These are phyloP conservation scores for Podospora didyma DNA, from an alignment of 495 filamentous ascomycete species.

Conservation along the genomic window DNA sequence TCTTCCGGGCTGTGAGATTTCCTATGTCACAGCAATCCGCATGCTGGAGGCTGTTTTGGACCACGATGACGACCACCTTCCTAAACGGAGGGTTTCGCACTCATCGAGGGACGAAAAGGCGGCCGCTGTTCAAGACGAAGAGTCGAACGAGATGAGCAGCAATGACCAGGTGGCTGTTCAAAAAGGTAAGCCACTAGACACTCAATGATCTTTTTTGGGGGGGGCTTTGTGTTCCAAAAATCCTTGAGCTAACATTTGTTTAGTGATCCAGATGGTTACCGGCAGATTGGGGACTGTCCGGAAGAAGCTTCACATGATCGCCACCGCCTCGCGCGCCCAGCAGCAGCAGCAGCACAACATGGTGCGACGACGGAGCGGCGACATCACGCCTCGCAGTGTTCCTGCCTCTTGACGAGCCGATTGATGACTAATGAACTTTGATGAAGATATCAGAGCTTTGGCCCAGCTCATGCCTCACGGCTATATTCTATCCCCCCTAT, in stretches of 20 bases:
- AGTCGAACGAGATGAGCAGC: conserved; percentile 56
- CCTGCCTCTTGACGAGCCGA: conserved; percentile 29
- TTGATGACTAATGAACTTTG: conserved; percentile 17
- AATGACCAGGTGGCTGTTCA: conserved; percentile 70
- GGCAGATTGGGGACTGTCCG: conserved; percentile 34
- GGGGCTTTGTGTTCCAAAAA: too few species aligned
- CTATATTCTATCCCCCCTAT: conserved; percentile 5
- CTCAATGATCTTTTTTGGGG: too few species aligned
- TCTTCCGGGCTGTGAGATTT: conserved; percentile 83
- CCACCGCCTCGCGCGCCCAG: conserved; percentile 36
- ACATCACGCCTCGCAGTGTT: conserved; percentile 40
- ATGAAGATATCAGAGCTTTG: conserved; percentile 13
- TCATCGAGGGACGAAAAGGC: conserved; percentile 40
- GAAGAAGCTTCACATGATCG: conserved; percentile 43
- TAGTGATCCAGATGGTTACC: conserved; percentile 47
- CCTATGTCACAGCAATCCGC: conserved; percentile 83
- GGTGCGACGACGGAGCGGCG: conserved; percentile 41
- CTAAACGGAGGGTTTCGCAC: conserved; percentile 34
- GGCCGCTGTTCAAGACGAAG: conserved; percentile 38
- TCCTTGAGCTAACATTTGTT: conserved; percentile 9
- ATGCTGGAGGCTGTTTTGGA: conserved; percentile 95
- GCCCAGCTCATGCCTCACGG: conserved; percentile 18
- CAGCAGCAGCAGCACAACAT: conserved; percentile 28
- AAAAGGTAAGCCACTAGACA: conserved; percentile 48
- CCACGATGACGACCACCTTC: conserved; percentile 66